Base-by-base conservation (phyloP, 129 eudicot species). In the Glebionis coronaria region DNA sequence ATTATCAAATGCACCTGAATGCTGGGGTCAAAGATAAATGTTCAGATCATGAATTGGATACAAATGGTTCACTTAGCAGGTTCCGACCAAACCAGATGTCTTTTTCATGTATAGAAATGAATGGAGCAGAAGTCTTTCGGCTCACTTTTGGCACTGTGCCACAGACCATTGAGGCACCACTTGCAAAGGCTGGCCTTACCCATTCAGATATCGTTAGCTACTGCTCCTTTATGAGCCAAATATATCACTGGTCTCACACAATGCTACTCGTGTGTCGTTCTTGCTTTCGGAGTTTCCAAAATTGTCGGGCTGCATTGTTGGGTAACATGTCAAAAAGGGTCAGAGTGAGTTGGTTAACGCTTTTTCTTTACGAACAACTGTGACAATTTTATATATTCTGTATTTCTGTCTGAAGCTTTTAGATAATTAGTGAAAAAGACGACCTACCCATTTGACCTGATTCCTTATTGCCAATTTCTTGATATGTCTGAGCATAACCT, bases 91-190 rank as follows among this genome's bases (percentile, higher is more conserved):
- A 71, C 40, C 71, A 69, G 6, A 47, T 88, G 4, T 66, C 85
- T 5, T 88, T 74, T 72, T 91, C 97, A 13, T 72, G 82, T 75
- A 83, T 91, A 44, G 78, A 88, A 71, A 91, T 91, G 97, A 91
- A 88, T 38, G 97, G 96, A 28, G 77, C 84, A 23, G 94, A 88
- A 63, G 88, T 91, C 46, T 91, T 88, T 51, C 88, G 90, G 8
- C 88, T 91, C 51, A 94, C 96, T 44, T 88, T 76, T 73, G 85
- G 88, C 52, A 82, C 76, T 20, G 91, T 91, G 57, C 96, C 97
- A 46, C 90, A 85, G 69, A 85, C 94, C 4, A 83, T 91, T 5
- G 88, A 85, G 67, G 78, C 79, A 0, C 82, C 97, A 5, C 76
- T 91, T 63, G 73, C 79, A 62, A 88, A 91, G 64, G 96, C 97